Evolutionary conservation across 306 rosid genomes (phyloP).

Genomic region (Pueraria montana): DNA sequence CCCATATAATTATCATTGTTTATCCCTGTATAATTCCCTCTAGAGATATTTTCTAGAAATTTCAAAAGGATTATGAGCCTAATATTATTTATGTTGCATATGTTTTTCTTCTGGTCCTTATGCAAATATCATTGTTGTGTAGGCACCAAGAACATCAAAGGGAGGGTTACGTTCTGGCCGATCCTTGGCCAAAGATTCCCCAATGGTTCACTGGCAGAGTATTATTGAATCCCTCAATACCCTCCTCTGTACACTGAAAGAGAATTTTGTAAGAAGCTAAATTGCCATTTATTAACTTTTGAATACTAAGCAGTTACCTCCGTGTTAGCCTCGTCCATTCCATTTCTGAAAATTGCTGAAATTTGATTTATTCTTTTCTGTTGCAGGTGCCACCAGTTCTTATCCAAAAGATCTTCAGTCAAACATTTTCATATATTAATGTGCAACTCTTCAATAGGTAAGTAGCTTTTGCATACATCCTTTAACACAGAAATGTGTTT

Average conservation of each 20-base stretch:
- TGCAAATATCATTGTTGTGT: slow-evolving; percentile 37
- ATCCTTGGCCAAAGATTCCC: slow-evolving; percentile 78
- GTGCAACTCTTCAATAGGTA: slow-evolving; percentile 98
- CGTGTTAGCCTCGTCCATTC: slow-evolving; percentile 26
- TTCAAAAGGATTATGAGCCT: slow-evolving; percentile 1
- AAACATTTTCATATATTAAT: slow-evolving; percentile 84
- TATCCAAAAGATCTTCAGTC: slow-evolving; percentile 83
- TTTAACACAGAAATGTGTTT: too few relatives aligned
- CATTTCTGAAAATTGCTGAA: slow-evolving; percentile 29
- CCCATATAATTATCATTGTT: slow-evolving; percentile 4
- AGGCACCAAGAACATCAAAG: slow-evolving; percentile 89
- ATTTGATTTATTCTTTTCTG: slow-evolving; percentile 24
- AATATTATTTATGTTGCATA: neutral
- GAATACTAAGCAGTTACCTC: slow-evolving; percentile 32
- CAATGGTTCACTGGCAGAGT: slow-evolving; percentile 81
- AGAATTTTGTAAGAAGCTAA: slow-evolving; percentile 74
- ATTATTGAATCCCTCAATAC: slow-evolving; percentile 81
- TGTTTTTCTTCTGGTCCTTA: slow-evolving; percentile 8
- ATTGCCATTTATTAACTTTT: slow-evolving; percentile 21
- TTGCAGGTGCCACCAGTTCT: slow-evolving; percentile 93
- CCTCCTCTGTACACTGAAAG: slow-evolving; percentile 80
- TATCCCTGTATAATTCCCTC: slow-evolving; percentile 3
- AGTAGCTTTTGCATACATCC: slow-evolving; percentile 24
- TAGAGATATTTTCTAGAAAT: slow-evolving; percentile 1
- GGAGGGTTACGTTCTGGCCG: slow-evolving; percentile 73